Conservation (phyloP, 176 grass and related monocot species). For the Calamus simplicifolius region DNA sequence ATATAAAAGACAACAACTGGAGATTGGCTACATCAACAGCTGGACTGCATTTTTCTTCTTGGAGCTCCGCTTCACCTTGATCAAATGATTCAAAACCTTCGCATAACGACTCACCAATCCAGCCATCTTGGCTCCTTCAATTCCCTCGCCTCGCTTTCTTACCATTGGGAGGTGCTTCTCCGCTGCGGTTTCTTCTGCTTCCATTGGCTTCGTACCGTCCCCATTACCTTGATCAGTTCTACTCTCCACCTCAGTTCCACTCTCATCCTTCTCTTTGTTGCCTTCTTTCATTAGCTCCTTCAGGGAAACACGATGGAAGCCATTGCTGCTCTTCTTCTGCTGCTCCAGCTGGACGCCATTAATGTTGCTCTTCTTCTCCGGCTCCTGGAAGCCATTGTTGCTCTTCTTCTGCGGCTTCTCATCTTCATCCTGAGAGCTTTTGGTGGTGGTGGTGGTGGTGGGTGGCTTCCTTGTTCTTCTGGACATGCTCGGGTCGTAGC, state of each 20-base stretch:
- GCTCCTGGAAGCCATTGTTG: too few relatives aligned
- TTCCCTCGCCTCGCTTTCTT: not conserved
- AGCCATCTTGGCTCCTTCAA: not conserved
- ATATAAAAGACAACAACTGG: not conserved
- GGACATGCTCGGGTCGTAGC: conserved; percentile 78
- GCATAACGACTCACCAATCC: not conserved
- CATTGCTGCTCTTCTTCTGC: not conserved
- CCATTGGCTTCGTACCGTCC: conserved; percentile 7
- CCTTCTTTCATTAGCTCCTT: conserved; percentile 67
- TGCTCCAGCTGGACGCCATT: too few relatives aligned
- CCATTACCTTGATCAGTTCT: conserved; percentile 5
- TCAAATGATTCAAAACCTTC: not conserved
- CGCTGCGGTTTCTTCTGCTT: not conserved
- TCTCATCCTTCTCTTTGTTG: conserved; percentile 24
- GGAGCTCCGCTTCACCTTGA: not conserved
- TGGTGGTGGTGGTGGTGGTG: conserved; percentile 18
- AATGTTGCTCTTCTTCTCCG: too few relatives aligned
- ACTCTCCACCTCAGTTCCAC: not conserved
- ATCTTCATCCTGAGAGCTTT: conserved; percentile 11
- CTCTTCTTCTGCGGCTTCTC: not conserved
- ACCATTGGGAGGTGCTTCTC: not conserved
- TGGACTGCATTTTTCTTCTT: not conserved
- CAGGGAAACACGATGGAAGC: conserved; percentile 45
- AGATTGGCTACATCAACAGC: not conserved
- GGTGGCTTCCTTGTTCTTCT: conserved; percentile 54